Evolutionary conservation across 2,329 filamentous ascomycete species (phyloP).

Genomic region (Clarireedia monteithiana): DNA sequence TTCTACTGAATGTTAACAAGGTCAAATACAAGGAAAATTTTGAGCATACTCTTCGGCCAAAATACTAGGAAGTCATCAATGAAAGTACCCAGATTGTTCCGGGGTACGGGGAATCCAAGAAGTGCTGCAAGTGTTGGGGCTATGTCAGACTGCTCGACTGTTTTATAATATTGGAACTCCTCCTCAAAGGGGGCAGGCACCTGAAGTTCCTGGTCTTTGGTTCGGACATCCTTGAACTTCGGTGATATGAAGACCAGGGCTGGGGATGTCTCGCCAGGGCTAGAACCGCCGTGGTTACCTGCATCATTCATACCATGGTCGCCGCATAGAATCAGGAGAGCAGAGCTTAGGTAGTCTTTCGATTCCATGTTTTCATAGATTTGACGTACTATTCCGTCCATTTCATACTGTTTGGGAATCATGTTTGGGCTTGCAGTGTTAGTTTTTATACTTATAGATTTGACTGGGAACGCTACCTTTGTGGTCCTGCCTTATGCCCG

Average conservation of each 20-base stretch:
- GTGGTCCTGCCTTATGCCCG: slow-evolving; percentile 88
- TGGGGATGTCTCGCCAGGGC: slow-evolving; percentile 86
- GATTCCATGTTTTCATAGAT: slow-evolving; percentile 72
- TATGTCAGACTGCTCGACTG: slow-evolving; percentile 89
- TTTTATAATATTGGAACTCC: slow-evolving; percentile 77
- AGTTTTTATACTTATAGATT: slow-evolving; percentile 7
- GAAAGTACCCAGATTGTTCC: slow-evolving; percentile 84
- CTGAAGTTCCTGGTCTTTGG: slow-evolving; percentile 36
- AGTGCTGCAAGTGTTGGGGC: slow-evolving; percentile 82
- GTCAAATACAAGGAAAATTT: neutral
- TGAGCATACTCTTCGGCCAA: slow-evolving; percentile 55
- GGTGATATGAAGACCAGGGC: slow-evolving; percentile 88
- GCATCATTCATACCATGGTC: slow-evolving; percentile 99
- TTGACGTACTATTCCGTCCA: slow-evolving; percentile 73
- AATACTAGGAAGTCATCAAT: slow-evolving; percentile 72
- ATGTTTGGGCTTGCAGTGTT: slow-evolving; percentile 63
- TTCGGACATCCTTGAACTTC: slow-evolving; percentile 66
- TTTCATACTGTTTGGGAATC: slow-evolving; percentile 86
- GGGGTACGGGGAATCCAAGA: slow-evolving; percentile 78
- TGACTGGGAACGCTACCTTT: slow-evolving; percentile 45
- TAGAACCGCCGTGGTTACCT: slow-evolving; percentile 92
- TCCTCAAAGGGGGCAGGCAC: slow-evolving; percentile 52
- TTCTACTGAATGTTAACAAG: slow-evolving; percentile 23
- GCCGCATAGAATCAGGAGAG: slow-evolving; percentile 78
- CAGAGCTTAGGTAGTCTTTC: slow-evolving; percentile 63